Conservation (phyloP, 2,329 filamentous ascomycete species). For the Penicillium brevicompactum region DNA sequence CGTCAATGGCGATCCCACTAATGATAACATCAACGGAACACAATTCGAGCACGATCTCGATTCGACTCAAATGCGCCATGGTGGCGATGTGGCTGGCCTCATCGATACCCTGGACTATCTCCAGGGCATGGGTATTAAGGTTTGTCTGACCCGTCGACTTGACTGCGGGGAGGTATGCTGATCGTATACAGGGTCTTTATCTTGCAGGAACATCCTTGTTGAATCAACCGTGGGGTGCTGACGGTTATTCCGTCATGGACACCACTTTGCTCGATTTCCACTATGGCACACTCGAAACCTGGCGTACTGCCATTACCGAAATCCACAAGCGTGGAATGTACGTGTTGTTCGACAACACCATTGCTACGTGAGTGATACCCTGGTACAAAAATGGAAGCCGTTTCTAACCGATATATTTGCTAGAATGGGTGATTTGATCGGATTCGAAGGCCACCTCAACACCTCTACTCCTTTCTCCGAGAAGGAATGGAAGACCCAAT, state of each 20-base stretch:
- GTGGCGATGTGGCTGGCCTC: constrained; percentile 62
- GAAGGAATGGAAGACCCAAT: constrained; percentile 59
- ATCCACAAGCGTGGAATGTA: constrained; percentile 66
- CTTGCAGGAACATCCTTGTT: constrained; percentile 65
- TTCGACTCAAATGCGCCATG: constrained; percentile 64
- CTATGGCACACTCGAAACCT: constrained; percentile 60
- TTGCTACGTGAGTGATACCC: constrained; percentile 55
- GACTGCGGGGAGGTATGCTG: constrained; percentile 4
- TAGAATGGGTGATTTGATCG: constrained; percentile 61
- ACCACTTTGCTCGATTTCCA: constrained; percentile 65
- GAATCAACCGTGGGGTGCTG: constrained; percentile 65
- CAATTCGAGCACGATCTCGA: constrained; percentile 62
- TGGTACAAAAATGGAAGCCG: neutral
- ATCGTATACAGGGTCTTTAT: constrained; percentile 54
- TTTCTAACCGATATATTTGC: neutral
- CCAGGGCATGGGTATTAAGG: constrained; percentile 65
- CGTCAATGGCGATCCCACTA: constrained; percentile 55
- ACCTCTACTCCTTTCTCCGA: constrained; percentile 57
- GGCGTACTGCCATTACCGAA: constrained; percentile 59
- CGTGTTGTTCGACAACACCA: constrained; percentile 66
- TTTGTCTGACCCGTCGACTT: constrained; percentile 20
- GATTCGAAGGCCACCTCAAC: constrained; percentile 65
- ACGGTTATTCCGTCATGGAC: constrained; percentile 63
- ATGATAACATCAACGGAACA: constrained; percentile 54
- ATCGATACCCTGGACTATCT: constrained; percentile 65